Percentiles rank a stretch among this genome's conserved stretches.
These are phyloP conservation scores for Ceratobasidium sp. DNA, from an alignment of 1,284 basidiomycete genomes.

Conservation along the genomic window DNA sequence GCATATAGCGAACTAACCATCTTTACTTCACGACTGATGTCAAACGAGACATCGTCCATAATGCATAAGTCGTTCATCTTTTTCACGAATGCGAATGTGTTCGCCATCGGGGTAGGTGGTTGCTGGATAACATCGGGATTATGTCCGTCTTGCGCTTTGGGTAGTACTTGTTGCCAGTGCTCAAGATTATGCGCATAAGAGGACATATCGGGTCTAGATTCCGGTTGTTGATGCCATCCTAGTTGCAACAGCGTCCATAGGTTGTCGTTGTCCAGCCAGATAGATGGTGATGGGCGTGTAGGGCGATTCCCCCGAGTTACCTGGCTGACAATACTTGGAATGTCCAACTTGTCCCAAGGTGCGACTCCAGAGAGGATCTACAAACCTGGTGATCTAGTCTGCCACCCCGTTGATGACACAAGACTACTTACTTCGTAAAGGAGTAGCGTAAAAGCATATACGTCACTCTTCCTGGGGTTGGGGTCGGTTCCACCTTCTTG, in stretches of 20 bases:
- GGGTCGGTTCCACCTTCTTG: slow-evolving; percentile 24
- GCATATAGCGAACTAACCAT: slow-evolving; percentile 34
- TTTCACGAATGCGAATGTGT: not conserved
- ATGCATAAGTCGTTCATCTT: not conserved
- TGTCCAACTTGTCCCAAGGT: slow-evolving; percentile 27
- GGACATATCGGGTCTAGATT: slow-evolving; percentile 10
- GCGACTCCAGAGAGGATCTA: slow-evolving; percentile 23
- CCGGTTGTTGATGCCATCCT: slow-evolving; percentile 25
- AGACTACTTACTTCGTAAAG: slow-evolving; percentile 1
- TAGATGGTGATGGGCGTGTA: not conserved
- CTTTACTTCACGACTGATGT: slow-evolving; percentile 16
- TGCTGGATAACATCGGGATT: not conserved
- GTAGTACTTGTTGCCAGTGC: slow-evolving; percentile 2
- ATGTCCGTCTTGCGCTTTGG: not conserved
- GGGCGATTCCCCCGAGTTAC: slow-evolving; percentile 29
- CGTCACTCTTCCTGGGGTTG: slow-evolving; percentile 29
- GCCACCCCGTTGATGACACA: not conserved
- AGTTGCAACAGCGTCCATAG: slow-evolving; percentile 5
- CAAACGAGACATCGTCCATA: slow-evolving; percentile 12
- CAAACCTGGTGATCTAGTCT: not conserved
- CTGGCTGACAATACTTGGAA: slow-evolving; percentile 27
- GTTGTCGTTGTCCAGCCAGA: slow-evolving; percentile 18
- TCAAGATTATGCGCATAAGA: slow-evolving; percentile 6
- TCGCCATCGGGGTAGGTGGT: not conserved
- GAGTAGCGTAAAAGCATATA: slow-evolving; percentile 25